Percentiles rank a stretch among this genome's conserved stretches.
These are phyloP conservation scores for Pisolithus sp. DNA, from an alignment of 768 basidiomycete species.

Conservation along the genomic window DNA sequence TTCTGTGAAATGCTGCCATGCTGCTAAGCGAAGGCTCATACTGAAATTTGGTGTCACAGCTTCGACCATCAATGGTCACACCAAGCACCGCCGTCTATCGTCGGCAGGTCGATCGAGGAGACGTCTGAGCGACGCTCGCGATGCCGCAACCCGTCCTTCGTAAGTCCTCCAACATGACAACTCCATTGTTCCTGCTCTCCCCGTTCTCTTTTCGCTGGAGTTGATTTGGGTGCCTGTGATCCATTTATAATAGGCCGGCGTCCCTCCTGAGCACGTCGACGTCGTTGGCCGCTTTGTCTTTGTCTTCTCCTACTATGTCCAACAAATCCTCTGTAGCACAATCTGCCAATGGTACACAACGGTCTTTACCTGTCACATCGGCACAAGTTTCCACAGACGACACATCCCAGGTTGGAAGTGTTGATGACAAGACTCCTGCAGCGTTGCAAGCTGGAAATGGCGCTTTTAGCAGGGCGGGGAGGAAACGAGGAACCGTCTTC, in stretches of 20 bases:
- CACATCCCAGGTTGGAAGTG: constrained; percentile 7
- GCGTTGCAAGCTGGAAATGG: constrained; percentile 8
- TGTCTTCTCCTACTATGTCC: constrained; percentile 34
- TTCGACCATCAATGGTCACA: constrained; percentile 27
- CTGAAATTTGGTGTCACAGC: constrained; percentile 6
- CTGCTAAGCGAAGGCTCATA: background rate
- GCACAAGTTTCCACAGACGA: background rate
- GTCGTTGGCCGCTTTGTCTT: constrained; percentile 36
- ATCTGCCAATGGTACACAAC: constrained; percentile 7
- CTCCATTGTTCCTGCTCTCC: background rate
- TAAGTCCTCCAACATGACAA: constrained; percentile 35
- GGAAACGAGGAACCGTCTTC: constrained; percentile 82
- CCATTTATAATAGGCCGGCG: constrained; percentile 23
- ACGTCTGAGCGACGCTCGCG: constrained; percentile 71
- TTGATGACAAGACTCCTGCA: constrained; percentile 13
- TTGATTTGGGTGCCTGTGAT: constrained; percentile 1
- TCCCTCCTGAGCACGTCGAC: constrained; percentile 33
- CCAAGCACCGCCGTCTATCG: constrained; percentile 62
- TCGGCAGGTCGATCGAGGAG: constrained; percentile 66
- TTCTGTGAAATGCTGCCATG: background rate
- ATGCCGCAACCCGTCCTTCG: constrained; percentile 70
- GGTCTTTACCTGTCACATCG: constrained; percentile 6
- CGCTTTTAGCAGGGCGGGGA: constrained; percentile 36
- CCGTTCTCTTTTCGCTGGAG: background rate
- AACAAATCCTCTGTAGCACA: constrained; percentile 15